phyloP scores from a whole-genome alignment of 2,329 filamentous ascomycete genomes.

The Parasarocladium wereldwijsianum region DNA sequence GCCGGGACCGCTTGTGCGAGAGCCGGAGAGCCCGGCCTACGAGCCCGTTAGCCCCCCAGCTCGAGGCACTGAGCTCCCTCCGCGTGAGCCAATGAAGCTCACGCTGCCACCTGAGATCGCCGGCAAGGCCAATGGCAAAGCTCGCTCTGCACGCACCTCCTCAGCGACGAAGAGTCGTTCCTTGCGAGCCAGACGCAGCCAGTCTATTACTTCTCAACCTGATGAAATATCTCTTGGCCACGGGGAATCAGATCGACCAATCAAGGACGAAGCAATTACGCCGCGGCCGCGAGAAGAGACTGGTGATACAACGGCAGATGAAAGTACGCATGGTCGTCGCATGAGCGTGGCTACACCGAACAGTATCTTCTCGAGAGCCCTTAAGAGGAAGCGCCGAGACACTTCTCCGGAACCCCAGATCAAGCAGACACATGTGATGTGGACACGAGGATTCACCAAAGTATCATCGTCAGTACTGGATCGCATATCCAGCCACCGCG shows the following conservation, averaged over 20 bases:
- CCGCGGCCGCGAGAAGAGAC: conserved; percentile 38
- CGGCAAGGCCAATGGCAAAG: conserved; percentile 6
- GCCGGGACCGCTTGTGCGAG: conserved; percentile 23
- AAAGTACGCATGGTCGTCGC: conserved; percentile 26
- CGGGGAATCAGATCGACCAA: conserved; percentile 21
- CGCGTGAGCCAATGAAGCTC: conserved; percentile 4
- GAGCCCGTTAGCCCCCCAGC: conserved; percentile 45
- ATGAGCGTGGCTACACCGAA: conserved; percentile 21
- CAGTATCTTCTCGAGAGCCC: conserved; percentile 21
- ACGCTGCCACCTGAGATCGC: conserved; percentile 5
- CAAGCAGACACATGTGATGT: conserved; percentile 54
- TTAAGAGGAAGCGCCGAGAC: conserved; percentile 44
- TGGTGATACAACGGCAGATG: conserved; percentile 40
- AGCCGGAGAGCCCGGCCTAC: conserved; percentile 35
- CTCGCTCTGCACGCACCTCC: background rate
- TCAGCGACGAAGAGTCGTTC: conserved; percentile 8
- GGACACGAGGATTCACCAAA: conserved; percentile 61
- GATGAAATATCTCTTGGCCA: conserved; percentile 33
- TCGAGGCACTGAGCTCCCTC: conserved; percentile 21
- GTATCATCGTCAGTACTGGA: conserved; percentile 61
- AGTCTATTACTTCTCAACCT: conserved; percentile 29
- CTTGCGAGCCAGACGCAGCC: conserved; percentile 21
- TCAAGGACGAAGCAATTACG: conserved; percentile 47
- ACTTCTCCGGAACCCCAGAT: conserved; percentile 30
- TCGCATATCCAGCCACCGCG: conserved; percentile 61